Percentiles rank a stretch among this genome's conserved stretches.
phyloP scores from a whole-genome alignment of 2,329 filamentous ascomycete species.

The Clarireedia sp. region DNA sequence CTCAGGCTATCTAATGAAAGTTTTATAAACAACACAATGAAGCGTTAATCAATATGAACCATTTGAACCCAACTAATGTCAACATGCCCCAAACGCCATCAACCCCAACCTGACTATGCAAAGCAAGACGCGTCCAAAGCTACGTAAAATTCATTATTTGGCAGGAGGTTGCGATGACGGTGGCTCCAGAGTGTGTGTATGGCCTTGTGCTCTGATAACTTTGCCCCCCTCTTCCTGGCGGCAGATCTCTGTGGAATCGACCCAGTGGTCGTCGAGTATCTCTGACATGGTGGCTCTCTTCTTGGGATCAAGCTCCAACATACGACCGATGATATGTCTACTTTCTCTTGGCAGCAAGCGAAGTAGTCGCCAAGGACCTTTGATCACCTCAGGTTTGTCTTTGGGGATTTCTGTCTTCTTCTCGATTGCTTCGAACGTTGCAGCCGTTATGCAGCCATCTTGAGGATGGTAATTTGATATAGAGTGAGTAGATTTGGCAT shows the following conservation, averaged over 20 bases:
- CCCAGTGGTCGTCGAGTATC: conserved; percentile 82
- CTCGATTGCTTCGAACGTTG: not conserved
- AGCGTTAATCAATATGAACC: conserved; percentile 7
- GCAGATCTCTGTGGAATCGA: conserved; percentile 78
- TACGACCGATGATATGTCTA: conserved; percentile 79
- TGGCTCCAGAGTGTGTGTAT: conserved; percentile 80
- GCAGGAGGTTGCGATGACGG: conserved; percentile 36
- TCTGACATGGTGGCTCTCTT: conserved; percentile 79
- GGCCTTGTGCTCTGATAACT: conserved; percentile 65
- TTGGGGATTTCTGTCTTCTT: conserved; percentile 37
- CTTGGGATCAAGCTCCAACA: conserved; percentile 83
- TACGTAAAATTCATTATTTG: conserved; percentile 16
- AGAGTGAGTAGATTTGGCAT: conserved; percentile 5
- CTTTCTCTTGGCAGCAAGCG: conserved; percentile 83
- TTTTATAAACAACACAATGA: conserved; percentile 15
- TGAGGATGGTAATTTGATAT: not conserved
- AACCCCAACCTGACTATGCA: conserved; percentile 11
- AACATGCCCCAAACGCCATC: conserved; percentile 10
- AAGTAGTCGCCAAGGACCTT: conserved; percentile 85
- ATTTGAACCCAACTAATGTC: not conserved
- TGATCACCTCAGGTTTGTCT: conserved; percentile 60
- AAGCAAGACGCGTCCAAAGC: conserved; percentile 9
- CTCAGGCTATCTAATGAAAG: conserved; percentile 9
- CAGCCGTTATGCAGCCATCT: not conserved
- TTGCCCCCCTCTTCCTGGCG: conserved; percentile 71